Conservation (phyloP, 73 alveolate species). For the Paraurostyla sp. region DNA sequence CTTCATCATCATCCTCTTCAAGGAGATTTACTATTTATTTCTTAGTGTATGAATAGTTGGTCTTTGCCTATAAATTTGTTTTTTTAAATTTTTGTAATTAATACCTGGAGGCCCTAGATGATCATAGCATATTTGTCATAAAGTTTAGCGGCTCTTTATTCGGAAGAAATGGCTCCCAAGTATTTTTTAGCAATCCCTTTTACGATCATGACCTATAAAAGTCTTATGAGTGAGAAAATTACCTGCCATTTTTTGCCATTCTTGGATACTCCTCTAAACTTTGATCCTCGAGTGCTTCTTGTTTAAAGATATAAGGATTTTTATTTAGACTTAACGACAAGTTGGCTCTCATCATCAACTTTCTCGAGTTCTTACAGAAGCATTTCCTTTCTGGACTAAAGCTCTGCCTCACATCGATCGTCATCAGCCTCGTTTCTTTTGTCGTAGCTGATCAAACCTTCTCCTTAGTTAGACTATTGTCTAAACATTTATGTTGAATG, state of each 20-base stretch:
- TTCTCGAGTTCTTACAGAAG: background rate
- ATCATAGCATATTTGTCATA: constrained; percentile 69
- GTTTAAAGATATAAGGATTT: constrained; percentile 16
- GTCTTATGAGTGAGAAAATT: background rate
- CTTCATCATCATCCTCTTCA: constrained; percentile 8
- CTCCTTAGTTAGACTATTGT: too few relatives aligned
- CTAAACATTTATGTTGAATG: too few relatives aligned
- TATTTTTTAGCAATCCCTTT: constrained; percentile 54
- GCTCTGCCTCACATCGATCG: background rate
- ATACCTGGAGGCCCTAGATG: constrained; percentile 54
- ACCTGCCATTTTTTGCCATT: constrained; percentile 91
- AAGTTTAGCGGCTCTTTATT: constrained; percentile 58
- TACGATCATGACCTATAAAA: constrained; percentile 69
- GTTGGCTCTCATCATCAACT: background rate
- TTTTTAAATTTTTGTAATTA: background rate
- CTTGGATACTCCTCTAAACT: constrained; percentile 86
- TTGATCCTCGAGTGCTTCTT: constrained; percentile 76
- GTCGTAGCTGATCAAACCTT: too few relatives aligned
- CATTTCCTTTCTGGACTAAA: background rate
- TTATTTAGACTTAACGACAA: constrained; percentile 28
- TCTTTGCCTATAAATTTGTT: constrained; percentile 31
- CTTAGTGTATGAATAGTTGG: constrained; percentile 56
- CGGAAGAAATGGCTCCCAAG: constrained; percentile 65
- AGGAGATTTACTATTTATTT: background rate
- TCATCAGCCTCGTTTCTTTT: background rate